A percentile compares a stretch with the other conserved stretches of the same genome.
These are phyloP conservation scores for Myxozyma udenii DNA, from an alignment of 805 yeast species.

Conservation along the genomic window DNA sequence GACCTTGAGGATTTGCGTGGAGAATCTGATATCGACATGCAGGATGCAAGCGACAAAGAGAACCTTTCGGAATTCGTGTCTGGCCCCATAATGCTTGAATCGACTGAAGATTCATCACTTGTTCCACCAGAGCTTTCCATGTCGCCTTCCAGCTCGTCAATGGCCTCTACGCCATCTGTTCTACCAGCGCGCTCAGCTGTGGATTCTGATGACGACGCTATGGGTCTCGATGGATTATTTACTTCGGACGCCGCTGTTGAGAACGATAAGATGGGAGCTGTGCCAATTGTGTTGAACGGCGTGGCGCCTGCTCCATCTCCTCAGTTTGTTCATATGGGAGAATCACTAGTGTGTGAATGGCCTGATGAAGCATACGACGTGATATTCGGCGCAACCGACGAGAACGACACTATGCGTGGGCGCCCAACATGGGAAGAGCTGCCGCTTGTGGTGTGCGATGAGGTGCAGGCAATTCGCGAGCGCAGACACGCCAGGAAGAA, in stretches of 20 bases:
- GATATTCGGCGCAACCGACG: conserved; percentile 52
- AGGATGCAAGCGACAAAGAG: conserved; percentile 20
- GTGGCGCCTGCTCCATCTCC: not conserved
- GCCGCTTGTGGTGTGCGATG: conserved; percentile 50
- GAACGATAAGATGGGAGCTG: not conserved
- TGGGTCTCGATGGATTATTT: conserved; percentile 2
- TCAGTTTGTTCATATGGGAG: conserved; percentile 36
- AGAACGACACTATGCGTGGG: conserved; percentile 43
- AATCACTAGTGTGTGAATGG: conserved; percentile 68
- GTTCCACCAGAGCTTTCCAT: not conserved
- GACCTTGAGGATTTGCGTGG: not conserved
- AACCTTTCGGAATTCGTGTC: not conserved
- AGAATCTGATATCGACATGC: conserved; percentile 19
- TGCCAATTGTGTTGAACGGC: not conserved
- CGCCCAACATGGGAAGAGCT: conserved; percentile 57
- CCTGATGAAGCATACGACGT: conserved; percentile 45
- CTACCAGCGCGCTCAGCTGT: not conserved
- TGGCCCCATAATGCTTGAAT: no score
- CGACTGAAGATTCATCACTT: not conserved
- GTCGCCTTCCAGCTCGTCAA: not conserved
- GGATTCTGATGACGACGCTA: conserved; percentile 11
- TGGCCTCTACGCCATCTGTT: not conserved
- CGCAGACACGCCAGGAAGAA: conserved; percentile 20
- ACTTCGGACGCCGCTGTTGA: not conserved
- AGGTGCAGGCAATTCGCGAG: conserved; percentile 46